phyloP scores from a whole-genome alignment of 768 basidiomycete genomes.

The Kwoniella europaea region DNA sequence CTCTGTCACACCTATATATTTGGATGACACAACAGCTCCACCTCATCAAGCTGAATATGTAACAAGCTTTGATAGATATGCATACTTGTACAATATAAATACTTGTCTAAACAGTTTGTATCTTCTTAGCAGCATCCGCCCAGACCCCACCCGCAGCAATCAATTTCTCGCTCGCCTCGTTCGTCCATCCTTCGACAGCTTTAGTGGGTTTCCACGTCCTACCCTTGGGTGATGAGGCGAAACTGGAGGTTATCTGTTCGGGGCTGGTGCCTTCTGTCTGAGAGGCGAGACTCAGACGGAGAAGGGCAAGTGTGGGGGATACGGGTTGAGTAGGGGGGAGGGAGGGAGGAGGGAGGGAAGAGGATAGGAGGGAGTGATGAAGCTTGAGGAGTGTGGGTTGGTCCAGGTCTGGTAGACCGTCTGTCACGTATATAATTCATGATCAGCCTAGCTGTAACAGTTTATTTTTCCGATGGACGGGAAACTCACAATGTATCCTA shows the following conservation, averaged over 20 bases:
- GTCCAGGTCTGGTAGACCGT: constrained; percentile 26
- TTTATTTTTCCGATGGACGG: neutral
- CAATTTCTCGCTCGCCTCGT: constrained; percentile 6
- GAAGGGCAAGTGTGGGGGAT: constrained; percentile 22
- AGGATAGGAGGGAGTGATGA: constrained; percentile 19
- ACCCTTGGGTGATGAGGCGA: constrained; percentile 10
- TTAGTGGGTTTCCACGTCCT: constrained; percentile 11
- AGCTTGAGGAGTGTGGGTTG: constrained; percentile 25
- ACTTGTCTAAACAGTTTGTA: no score
- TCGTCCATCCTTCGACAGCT: constrained; percentile 6
- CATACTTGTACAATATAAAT: no score
- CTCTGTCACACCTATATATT: no score
- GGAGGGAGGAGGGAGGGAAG: constrained; percentile 8
- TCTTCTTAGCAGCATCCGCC: constrained; percentile 5
- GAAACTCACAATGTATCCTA: constrained; percentile 20
- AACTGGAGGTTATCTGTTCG: neutral
- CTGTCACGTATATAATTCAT: neutral
- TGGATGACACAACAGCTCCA: no score
- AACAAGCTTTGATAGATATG: no score
- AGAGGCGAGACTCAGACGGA: constrained; percentile 14
- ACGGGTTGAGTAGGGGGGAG: constrained; percentile 17
- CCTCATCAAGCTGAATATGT: no score
- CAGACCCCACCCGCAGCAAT: constrained; percentile 19
- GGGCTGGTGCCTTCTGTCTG: neutral
- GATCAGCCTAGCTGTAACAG: neutral